Base-by-base conservation (phyloP, 305 asterid genomes). In the Fraxinus nigra region DNA sequence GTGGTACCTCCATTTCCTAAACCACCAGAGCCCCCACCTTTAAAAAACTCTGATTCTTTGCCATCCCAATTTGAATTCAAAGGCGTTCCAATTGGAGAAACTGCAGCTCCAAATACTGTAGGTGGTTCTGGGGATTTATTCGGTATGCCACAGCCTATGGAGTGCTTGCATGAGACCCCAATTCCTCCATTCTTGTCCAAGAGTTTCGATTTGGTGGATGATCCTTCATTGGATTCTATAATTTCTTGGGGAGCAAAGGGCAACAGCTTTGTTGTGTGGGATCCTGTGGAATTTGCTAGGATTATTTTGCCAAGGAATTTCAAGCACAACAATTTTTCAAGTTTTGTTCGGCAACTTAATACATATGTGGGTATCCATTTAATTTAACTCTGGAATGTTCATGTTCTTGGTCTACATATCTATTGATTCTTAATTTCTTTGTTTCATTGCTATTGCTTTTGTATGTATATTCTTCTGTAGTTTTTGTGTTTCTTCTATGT, bases 271-370 rank as follows among this genome's bases (percentile, higher is more conserved):
- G 95, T 94, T 75, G 97, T 94, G 70, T 91, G 94, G 97, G 95
- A 94, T 26, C 94, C 90, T 3, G 79, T 89, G 48, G 97, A 93
- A 78, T 94, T 93, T 77, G 82, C 95, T 8, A 88, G 94, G 74
- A 33, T 32, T 28, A 79, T 93, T 46, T 79, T 94, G 84, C 97
- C 97, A 0, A 85, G 86, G 86, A 89, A 90, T 83, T 94, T 94
- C 91, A 94, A 94, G 92, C 98, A 93, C 91, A 92, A 89, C 90
- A 93, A 93, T 85, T 94, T 92, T 89, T 91, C 97, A 7, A 94
- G 98, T 87, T 94, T 92, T 88, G 97, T 94, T 82, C 95, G 97
- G 28, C 98, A 94, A 90, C 97, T 94, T 43, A 94, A 94, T 84
- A 94, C 97, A 77, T 94, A 93, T 83, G 98, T 94, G 97, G 97